phyloP scores from a whole-genome alignment of 495 filamentous ascomycete genomes.

The Cercophora samala region DNA sequence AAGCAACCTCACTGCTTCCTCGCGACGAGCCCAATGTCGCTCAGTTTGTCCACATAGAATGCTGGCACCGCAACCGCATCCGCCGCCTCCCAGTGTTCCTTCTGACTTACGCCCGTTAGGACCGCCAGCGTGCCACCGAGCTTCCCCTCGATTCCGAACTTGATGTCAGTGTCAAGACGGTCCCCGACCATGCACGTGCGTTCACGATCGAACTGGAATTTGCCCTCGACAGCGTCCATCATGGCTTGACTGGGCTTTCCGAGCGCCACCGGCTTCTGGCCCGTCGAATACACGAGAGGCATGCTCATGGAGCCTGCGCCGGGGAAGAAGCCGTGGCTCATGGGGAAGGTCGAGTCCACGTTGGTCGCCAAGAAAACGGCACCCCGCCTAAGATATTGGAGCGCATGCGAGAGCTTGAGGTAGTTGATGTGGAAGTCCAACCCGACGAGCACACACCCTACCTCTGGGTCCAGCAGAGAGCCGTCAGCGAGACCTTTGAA shows the following conservation, averaged over 20 bases:
- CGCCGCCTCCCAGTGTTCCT: slow-evolving; percentile 70
- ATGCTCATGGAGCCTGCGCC: slow-evolving; percentile 82
- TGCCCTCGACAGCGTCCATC: slow-evolving; percentile 98
- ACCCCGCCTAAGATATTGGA: slow-evolving; percentile 77
- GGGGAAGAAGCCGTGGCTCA: slow-evolving; percentile 76
- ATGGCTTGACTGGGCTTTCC: slow-evolving; percentile 97
- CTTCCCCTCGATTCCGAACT: slow-evolving; percentile 87
- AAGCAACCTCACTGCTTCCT: slow-evolving; percentile 4
- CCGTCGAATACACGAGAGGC: slow-evolving; percentile 72
- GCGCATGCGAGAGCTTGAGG: slow-evolving; percentile 78
- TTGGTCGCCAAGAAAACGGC: slow-evolving; percentile 96
- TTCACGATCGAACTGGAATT: slow-evolving; percentile 80
- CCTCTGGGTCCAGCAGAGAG: slow-evolving; percentile 74
- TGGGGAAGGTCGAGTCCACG: slow-evolving; percentile 80
- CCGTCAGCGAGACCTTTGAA: slow-evolving; percentile 72
- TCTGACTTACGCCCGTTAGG: slow-evolving; percentile 81
- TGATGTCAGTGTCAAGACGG: slow-evolving; percentile 90
- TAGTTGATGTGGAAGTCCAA: slow-evolving; percentile 94
- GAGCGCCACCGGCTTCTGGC: slow-evolving; percentile 66
- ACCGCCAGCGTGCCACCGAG: slow-evolving; percentile 90
- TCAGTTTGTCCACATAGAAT: slow-evolving; percentile 77
- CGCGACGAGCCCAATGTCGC: slow-evolving; percentile 58
- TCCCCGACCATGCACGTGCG: slow-evolving; percentile 96
- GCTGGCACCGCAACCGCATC: slow-evolving; percentile 61
- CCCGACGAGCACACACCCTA: slow-evolving; percentile 84